Evolutionary conservation across 2,329 filamentous ascomycete genomes (phyloP).

Genomic region (Amauroascus niger): DNA sequence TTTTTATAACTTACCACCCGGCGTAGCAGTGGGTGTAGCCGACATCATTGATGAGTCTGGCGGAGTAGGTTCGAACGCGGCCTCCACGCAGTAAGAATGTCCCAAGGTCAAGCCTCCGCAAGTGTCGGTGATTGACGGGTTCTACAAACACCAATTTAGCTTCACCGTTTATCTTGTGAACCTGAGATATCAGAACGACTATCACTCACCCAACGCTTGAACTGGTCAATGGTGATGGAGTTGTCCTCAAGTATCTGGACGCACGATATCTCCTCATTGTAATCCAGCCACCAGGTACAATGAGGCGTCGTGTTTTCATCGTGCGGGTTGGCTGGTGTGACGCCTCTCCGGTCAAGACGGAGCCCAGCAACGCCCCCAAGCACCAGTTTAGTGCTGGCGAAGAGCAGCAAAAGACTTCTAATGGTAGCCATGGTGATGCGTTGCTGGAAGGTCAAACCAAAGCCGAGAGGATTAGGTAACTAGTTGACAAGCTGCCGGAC

Average conservation of each 20-base stretch:
- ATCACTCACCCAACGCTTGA: background rate
- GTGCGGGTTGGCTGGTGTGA: background rate
- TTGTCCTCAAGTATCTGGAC: background rate
- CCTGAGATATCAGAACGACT: background rate
- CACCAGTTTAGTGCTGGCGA: background rate
- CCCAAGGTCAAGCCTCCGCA: background rate
- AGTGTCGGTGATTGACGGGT: background rate
- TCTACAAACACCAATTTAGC: background rate
- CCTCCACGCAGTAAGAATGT: constrained; percentile 1
- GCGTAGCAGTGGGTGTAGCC: background rate
- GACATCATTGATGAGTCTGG: background rate
- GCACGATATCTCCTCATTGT: background rate
- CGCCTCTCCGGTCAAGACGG: background rate
- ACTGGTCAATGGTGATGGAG: background rate
- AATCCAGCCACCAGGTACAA: constrained; percentile 5
- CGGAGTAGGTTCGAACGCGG: background rate
- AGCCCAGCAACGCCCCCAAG: background rate
- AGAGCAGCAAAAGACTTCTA: background rate
- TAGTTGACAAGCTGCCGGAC: no score
- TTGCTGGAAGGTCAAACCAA: background rate
- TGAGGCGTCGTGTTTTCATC: background rate
- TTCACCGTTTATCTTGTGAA: background rate
- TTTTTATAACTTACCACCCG: no score
- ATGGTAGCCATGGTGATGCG: background rate
- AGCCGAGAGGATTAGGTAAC: no score